phyloP scores from a whole-genome alignment of 257 asterid genomes.

The Nicotiana attenuata region DNA sequence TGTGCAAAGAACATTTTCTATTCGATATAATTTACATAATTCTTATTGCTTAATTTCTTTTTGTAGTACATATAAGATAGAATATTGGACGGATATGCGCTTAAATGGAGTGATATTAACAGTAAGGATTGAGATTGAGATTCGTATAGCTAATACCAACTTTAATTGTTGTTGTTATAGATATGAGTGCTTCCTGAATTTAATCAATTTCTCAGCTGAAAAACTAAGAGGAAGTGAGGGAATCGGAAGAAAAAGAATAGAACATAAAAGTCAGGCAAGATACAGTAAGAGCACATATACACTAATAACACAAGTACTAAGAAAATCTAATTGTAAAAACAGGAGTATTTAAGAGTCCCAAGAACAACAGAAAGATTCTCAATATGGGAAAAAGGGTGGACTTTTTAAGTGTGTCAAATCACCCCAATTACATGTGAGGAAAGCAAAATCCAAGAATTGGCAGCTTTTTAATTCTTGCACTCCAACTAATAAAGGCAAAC shows the following conservation, averaged over 20 bases:
- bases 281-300: too few species aligned
- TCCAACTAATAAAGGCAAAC: constrained; percentile 16
- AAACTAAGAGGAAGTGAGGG: too few species aligned
- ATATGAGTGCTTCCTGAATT: too few species aligned
- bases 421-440: constrained; percentile 8
- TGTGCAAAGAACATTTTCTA: too few species aligned
- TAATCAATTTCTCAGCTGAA: too few species aligned
- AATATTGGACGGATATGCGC: background rate
- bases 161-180: too few species aligned
- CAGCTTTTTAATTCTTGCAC: constrained; percentile 18
- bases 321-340: background rate
- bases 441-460: constrained; percentile 12
- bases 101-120: background rate
- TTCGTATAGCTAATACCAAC: too few species aligned
- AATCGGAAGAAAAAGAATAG: too few species aligned
- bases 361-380: background rate
- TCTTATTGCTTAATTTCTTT: too few species aligned
- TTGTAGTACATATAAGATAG: background rate
- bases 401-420: constrained; percentile 15
- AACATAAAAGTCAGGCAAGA: too few species aligned
- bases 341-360: background rate
- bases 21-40: too few species aligned
- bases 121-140: too few species aligned
- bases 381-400: constrained; percentile 13
- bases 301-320: background rate